Evolutionary conservation across 345 rosid genomes (phyloP), one percentile per base, ranked within the genome.

Genomic region (Boechera stricta): DNA sequence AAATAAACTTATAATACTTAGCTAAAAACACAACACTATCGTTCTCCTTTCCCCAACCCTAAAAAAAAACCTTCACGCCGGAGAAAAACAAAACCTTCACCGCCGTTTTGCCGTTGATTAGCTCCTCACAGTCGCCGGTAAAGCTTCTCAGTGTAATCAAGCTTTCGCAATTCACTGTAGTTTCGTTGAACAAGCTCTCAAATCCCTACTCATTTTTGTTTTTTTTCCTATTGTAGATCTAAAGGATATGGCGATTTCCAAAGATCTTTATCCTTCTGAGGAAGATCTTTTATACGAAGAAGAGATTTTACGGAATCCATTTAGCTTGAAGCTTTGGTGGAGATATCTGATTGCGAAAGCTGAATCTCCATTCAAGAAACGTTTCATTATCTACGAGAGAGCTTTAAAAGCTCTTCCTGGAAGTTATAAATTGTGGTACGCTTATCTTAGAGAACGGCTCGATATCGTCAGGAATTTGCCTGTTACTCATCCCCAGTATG

Each of bases 251-350:
- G 79, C 92, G 16, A 84, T 94, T 7, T 80, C 98, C 7, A 84
- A 82, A 75, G 98, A 91, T 64, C 85, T 95, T 0, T 95, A 91
- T 79, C 97, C 99, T 0, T 92, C 97, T 7, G 82, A 88, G 31
- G 97, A 91, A 11, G 98, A 95, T 62, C 92, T 92, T 24, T 69
- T 85, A 8, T 95, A 87, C 48, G 98, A 95, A 67, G 99, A 95
- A 41, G 99, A 95, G 86, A 79, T 95, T 3, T 49, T 95, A 21
- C 85, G 99, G 3, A 94, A 94, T 61, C 95, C 96, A 0, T 94
- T 90, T 44, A 89, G 91, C 75, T 79, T 92, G 7, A 92, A 90
- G 81, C 90, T 92, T 0, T 92, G 99, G 99, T 95, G 99, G 99
- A 88, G 99, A 4, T 95, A 92, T 72, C 51, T 95, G 29, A 82